Evolutionary conservation across 2,329 filamentous ascomycete genomes (phyloP).

Genomic region (Aspergillus amoenus): DNA sequence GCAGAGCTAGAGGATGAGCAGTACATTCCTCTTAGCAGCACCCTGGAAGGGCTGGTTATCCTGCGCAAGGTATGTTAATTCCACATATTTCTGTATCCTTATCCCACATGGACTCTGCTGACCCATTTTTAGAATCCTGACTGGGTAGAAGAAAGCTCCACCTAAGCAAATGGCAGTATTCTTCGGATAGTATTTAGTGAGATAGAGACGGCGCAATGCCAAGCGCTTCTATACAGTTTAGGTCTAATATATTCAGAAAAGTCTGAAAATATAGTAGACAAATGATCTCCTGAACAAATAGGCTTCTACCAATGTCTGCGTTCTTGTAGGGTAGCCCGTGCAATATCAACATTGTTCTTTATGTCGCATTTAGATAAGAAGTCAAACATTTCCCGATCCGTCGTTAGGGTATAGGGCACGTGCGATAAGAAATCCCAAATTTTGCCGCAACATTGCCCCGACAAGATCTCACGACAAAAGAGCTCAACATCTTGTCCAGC

Average conservation of each 20-base stretch:
- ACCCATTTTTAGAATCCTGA: conserved; percentile 44
- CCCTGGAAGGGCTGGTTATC: conserved; percentile 91
- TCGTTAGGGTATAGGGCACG: conserved; percentile 43
- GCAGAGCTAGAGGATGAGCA: conserved; percentile 97
- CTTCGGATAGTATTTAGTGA: conserved; percentile 19
- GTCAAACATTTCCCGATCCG: conserved; percentile 21
- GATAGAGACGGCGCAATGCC: conserved; percentile 20
- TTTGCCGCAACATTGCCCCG: conserved; percentile 16
- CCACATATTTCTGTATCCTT: not conserved
- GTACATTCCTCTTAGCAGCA: conserved; percentile 88
- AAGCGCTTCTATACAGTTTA: conserved; percentile 26
- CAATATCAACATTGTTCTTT: not conserved
- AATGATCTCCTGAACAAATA: conserved; percentile 1
- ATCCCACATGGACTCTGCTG: conserved; percentile 18
- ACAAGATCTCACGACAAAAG: not conserved
- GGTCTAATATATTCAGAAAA: conserved; percentile 38
- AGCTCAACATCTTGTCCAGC: not conserved
- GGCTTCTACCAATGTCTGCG: not conserved
- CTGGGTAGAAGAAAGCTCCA: conserved; percentile 37
- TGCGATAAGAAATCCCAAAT: conserved; percentile 31
- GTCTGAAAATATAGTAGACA: conserved; percentile 32
- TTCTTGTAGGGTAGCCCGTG: not conserved
- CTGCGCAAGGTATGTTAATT: conserved; percentile 77
- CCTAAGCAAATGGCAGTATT: conserved; percentile 27
- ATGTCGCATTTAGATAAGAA: not conserved